A percentile compares a stretch with the other conserved stretches of the same genome.
Conservation (phyloP, 192 early-diverging fungal genomes). For the Linnemannia zychae region DNA sequence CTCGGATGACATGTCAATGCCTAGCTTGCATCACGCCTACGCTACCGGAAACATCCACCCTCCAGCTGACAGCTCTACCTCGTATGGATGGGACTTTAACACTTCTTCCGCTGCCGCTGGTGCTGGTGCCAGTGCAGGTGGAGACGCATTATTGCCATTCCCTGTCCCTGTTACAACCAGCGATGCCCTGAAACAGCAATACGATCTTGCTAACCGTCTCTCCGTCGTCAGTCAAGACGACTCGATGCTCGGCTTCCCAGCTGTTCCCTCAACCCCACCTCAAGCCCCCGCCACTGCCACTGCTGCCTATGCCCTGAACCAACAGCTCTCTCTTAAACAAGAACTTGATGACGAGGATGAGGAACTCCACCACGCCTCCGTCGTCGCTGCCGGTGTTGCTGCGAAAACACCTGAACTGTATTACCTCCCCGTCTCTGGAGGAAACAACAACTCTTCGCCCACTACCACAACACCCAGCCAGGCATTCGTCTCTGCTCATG, state of each 20-base stretch:
- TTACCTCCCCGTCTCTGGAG: constrained; percentile 3
- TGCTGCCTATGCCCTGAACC: constrained; percentile 39
- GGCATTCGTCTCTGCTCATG: constrained; percentile 18
- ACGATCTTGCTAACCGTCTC: constrained; percentile 31
- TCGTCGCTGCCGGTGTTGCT: not conserved
- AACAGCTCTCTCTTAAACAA: constrained; percentile 34
- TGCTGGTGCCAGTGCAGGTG: not conserved
- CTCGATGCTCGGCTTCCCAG: not conserved
- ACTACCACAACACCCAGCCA: constrained; percentile 11
- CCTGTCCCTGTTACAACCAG: constrained; percentile 29
- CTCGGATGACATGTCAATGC: not conserved
- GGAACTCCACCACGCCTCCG: too few relatives aligned
- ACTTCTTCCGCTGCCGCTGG: constrained; percentile 10
- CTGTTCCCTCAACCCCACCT: not conserved
- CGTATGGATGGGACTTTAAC: not conserved
- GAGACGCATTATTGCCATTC: not conserved
- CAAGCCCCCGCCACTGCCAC: not conserved
- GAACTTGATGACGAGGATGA: constrained; percentile 28
- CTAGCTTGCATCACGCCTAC: not conserved
- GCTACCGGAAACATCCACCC: not conserved
- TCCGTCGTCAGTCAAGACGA: constrained; percentile 33
- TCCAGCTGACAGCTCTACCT: not conserved
- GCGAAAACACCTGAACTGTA: not conserved
- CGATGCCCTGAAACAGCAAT: constrained; percentile 39
- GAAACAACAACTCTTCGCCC: not conserved